Evolutionary conservation across 306 rosid genomes (phyloP).

Genomic region (Quercus mongolica): DNA sequence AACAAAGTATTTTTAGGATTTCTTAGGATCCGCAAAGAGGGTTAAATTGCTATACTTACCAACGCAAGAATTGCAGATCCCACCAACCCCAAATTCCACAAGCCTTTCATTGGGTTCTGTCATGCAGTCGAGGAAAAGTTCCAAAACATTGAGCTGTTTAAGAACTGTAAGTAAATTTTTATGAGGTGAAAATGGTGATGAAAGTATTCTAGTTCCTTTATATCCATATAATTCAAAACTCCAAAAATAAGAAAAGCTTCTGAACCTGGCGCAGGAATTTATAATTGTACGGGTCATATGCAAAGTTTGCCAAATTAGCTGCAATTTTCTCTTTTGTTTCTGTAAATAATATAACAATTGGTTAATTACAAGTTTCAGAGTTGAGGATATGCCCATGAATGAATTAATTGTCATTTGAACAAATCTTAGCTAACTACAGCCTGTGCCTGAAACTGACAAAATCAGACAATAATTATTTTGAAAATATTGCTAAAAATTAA

Average conservation of each 20-base stretch:
- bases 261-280: conserved; percentile 72
- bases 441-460: background rate
- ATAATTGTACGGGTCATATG: conserved; percentile 90
- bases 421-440: background rate
- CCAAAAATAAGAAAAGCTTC: conserved; percentile 1
- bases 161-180: background rate
- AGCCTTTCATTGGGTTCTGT: conserved; percentile 88
- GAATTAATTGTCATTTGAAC: background rate
- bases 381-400: background rate
- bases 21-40: background rate
- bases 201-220: conserved; percentile 1
- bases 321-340: conserved; percentile 68
- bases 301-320: conserved; percentile 86
- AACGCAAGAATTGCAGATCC: conserved; percentile 80
- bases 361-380: background rate
- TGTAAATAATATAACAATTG: conserved; percentile 28
- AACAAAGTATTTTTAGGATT: background rate
- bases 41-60: conserved; percentile 40
- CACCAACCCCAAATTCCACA: conserved; percentile 84
- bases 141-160: conserved; percentile 81
- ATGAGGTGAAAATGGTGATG: background rate
- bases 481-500: background rate
- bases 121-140: conserved; percentile 83
- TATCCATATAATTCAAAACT: background rate
- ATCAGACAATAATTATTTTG: background rate